phyloP scores from a whole-genome alignment of 257 asterid species.

The Fraxinus pennsylvanica region DNA sequence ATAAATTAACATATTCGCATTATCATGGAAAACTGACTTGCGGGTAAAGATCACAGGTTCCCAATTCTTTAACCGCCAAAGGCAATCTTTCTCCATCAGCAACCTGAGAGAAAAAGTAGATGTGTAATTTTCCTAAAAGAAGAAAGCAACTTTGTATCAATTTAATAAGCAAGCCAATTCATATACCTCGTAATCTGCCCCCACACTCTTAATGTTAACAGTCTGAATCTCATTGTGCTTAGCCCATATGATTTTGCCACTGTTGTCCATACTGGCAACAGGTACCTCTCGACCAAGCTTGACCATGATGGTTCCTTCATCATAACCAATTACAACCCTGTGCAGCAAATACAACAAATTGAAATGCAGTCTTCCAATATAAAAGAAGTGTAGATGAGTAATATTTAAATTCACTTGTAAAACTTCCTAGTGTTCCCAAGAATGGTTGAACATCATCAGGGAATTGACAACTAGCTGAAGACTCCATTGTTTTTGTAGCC shows the following conservation, averaged over 20 bases:
- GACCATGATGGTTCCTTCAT: slow-evolving; percentile 98
- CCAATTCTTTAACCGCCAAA: slow-evolving; percentile 91
- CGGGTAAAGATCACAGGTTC: slow-evolving; percentile 97
- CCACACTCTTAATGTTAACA: slow-evolving; percentile 90
- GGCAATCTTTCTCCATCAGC: slow-evolving; percentile 97
- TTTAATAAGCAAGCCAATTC: not conserved
- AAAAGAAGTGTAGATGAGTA: not conserved
- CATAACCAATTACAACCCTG: slow-evolving; percentile 97
- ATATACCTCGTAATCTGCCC: slow-evolving; percentile 80
- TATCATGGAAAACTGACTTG: slow-evolving; percentile 56
- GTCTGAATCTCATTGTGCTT: slow-evolving; percentile 98
- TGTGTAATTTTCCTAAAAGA: slow-evolving; percentile 12
- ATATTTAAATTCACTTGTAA: slow-evolving; percentile 3
- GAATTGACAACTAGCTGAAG: slow-evolving; percentile 13
- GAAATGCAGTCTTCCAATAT: slow-evolving; percentile 17
- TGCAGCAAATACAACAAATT: slow-evolving; percentile 26
- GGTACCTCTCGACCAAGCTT: slow-evolving; percentile 98
- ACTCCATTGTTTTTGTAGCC: slow-evolving; percentile 1
- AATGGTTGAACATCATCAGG: slow-evolving; percentile 24
- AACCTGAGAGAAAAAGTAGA: slow-evolving; percentile 49
- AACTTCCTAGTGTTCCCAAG: slow-evolving; percentile 10
- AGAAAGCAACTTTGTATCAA: slow-evolving; percentile 6
- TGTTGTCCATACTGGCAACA: slow-evolving; percentile 91
- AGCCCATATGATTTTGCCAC: slow-evolving; percentile 97
- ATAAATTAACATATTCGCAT: not conserved